Percentiles rank a stretch among this genome's conserved stretches.
Conservation (phyloP, 148 eudicot genomes). For the Euryodendron excelsum region DNA sequence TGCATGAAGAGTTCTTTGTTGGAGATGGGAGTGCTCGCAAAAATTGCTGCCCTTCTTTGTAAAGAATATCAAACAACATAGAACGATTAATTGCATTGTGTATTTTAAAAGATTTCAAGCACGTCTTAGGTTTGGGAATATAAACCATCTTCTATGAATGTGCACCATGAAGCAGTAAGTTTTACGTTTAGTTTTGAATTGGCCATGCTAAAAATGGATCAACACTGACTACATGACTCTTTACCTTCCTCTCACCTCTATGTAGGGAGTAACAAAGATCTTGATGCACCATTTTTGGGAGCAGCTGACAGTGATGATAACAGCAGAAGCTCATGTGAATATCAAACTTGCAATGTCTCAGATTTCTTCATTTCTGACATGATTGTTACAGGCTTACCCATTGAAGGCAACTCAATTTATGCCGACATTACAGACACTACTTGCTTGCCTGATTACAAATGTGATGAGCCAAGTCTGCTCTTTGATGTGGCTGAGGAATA, state of each 20-base stretch:
- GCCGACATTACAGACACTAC: slow-evolving; percentile 38
- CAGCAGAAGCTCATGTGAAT: slow-evolving; percentile 63
- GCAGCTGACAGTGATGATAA: slow-evolving; percentile 70
- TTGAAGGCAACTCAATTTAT: slow-evolving; percentile 43
- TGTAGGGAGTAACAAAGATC: slow-evolving; percentile 30
- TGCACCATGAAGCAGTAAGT: not conserved
- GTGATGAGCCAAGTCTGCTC: slow-evolving; percentile 50
- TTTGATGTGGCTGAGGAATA: slow-evolving; percentile 57
- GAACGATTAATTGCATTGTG: not conserved
- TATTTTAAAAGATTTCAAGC: not conserved
- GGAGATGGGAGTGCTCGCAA: not conserved
- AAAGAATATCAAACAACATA: not conserved
- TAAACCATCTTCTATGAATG: not conserved
- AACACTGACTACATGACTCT: not conserved
- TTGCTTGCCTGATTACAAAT: slow-evolving; percentile 53
- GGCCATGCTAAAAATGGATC: not conserved
- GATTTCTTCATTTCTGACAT: slow-evolving; percentile 79
- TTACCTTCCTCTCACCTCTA: not conserved
- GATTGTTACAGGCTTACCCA: slow-evolving; percentile 62
- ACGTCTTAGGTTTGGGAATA: not conserved
- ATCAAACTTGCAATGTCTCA: slow-evolving; percentile 65
- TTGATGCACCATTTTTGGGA: slow-evolving; percentile 28
- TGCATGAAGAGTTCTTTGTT: not conserved
- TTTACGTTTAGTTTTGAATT: not conserved
- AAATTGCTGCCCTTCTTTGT: not conserved